Conservation (phyloP, 805 yeast species). For the Candida silvicultrix region DNA sequence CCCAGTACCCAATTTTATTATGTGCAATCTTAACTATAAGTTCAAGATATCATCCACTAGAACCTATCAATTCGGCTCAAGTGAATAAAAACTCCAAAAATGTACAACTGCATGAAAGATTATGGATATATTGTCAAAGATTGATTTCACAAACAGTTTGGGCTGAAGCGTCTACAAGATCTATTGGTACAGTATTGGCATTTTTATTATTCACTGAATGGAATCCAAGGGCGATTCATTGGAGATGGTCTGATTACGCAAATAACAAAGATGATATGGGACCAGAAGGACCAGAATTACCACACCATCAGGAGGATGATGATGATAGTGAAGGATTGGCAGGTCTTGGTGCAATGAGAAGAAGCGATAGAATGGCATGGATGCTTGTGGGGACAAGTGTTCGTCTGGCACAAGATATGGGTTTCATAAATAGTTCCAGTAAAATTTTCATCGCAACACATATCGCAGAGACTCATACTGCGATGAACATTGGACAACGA, state of each 20-base stretch:
- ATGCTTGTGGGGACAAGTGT: constrained; percentile 87
- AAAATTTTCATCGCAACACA: constrained; percentile 80
- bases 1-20: constrained; percentile 74
- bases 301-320: constrained; percentile 4
- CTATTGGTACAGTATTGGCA: constrained; percentile 82
- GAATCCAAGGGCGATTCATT: constrained; percentile 93
- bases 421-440: constrained; percentile 66
- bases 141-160: constrained; percentile 82
- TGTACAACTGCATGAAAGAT: constrained; percentile 63
- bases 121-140: constrained; percentile 82
- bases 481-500: constrained; percentile 73
- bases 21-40: constrained; percentile 80
- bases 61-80: constrained; percentile 23
- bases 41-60: constrained; percentile 65
- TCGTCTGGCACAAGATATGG: constrained; percentile 81
- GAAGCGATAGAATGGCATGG: constrained; percentile 91
- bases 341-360: constrained; percentile 77
- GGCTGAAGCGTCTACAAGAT: constrained; percentile 89
- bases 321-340: constrained; percentile 47
- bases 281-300: constrained; percentile 1
- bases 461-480: constrained; percentile 74
- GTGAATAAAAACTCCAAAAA: constrained; percentile 34
- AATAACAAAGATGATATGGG: constrained; percentile 28
- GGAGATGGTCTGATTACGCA: constrained; percentile 83
- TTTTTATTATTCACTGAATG: constrained; percentile 85